A percentile compares a stretch with the other conserved stretches of the same genome.
Conservation (phyloP, 1,284 basidiomycete species). For the Mycena citricolor region DNA sequence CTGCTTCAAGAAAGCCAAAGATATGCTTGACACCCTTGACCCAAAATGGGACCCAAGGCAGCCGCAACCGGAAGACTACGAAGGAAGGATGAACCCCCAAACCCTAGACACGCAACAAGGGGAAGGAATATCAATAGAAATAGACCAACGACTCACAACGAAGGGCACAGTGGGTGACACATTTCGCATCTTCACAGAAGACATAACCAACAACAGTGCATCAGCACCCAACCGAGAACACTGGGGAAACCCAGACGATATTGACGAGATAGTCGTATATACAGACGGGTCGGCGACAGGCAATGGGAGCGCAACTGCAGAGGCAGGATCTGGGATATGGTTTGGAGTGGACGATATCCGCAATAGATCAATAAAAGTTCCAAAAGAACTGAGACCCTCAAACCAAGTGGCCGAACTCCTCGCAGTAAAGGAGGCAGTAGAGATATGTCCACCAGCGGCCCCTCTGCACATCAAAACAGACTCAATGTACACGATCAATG, state of each 20-base stretch:
- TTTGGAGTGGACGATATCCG: constrained; percentile 11
- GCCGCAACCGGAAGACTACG: constrained; percentile 18
- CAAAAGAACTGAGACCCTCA: constrained; percentile 11
- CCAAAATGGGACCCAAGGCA: constrained; percentile 10
- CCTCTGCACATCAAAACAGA: constrained; percentile 19
- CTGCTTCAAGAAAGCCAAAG: neutral
- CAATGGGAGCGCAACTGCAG: constrained; percentile 14
- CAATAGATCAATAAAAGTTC: constrained; percentile 12
- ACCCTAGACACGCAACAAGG: neutral
- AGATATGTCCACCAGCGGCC: neutral
- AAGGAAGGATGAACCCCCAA: neutral
- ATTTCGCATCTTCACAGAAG: neutral
- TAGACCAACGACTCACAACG: neutral
- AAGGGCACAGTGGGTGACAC: neutral
- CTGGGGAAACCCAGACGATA: neutral
- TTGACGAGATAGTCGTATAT: constrained; percentile 5
- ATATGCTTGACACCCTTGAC: constrained; percentile 1
- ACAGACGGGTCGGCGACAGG: constrained; percentile 26
- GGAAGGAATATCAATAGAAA: neutral
- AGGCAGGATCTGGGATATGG: constrained; percentile 23
- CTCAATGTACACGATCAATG: constrained; percentile 23
- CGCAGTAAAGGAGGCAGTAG: constrained; percentile 6
- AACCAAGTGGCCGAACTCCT: constrained; percentile 25
- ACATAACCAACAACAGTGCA: neutral
- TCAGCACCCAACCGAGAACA: neutral